Evolutionary conservation across 1,284 basidiomycete species (phyloP), one percentile per base, ranked within the genome.

Genomic region (Apiotrichum akiyoshidainum): DNA sequence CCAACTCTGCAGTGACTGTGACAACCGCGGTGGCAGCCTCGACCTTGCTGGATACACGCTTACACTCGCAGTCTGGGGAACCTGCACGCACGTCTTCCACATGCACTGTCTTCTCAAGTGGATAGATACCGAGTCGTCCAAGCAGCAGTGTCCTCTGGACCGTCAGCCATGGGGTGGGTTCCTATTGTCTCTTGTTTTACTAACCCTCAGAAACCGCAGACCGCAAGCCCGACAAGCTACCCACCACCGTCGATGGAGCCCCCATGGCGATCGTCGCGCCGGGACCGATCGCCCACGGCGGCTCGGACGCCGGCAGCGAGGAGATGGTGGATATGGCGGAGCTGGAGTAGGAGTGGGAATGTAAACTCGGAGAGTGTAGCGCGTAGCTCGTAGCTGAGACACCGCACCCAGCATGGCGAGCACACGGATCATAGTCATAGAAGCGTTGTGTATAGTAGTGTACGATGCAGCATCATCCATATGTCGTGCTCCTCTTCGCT

Each of bases 71-170:
- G 93, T 96, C 58, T 96, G 92, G 90, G 93, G 93, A 31, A 87
- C 94, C 78, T 97, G 93, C 71, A 90, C 87, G 8, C 93, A 96
- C 74, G 86, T 95, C 57, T 94, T 92, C 73, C 92, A 94, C 75
- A 91, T 93, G 90, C 91, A 94, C 76, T 96, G 93, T 78, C 79
- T 97, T 14, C 82, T 94, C 65, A 95, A 95, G 75, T 97, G 93
- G 93, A 86, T 96, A 61, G 86, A 86, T 2, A 92, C 91, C 0
- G 82, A 87, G 4, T 84, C 88, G 16, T 90, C 88, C 39, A 94
- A 94, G 73, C 86, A 88, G 67, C 90, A 92, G 69, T 96, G 93
- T 80, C 93, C 93, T 13, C 92, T 97, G 88, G 93, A 96, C 71
- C 82, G 93, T 46, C 81, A 90, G 69, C 82, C 86, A 6, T 97